Conservation (phyloP, 371 early-diverging fungal genomes). For the Parasitella parasitica region DNA sequence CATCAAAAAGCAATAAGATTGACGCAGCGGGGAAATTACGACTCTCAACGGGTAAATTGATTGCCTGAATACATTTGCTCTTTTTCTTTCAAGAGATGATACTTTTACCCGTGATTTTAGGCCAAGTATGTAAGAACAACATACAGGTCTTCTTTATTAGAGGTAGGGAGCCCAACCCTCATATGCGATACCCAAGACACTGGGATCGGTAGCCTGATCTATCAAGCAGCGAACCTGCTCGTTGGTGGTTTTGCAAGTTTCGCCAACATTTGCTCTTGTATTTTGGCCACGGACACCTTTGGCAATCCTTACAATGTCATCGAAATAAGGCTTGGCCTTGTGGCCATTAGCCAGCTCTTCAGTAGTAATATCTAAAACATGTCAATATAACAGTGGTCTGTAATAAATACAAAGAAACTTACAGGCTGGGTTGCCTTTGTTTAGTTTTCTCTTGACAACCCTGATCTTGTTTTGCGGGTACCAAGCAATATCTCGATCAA, state of each 20-base stretch:
- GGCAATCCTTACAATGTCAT: slow-evolving; percentile 35
- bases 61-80: background rate
- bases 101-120: background rate
- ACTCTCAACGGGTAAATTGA: background rate
- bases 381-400: too few relatives aligned
- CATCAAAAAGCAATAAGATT: too few relatives aligned
- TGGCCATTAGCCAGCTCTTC: slow-evolving; percentile 53
- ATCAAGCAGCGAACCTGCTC: slow-evolving; percentile 73
- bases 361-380: slow-evolving; percentile 31
- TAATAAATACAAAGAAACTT: slow-evolving; percentile 2
- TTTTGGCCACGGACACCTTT: slow-evolving; percentile 46
- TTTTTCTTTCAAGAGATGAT: too few relatives aligned
- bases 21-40: too few relatives aligned
- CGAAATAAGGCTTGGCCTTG: slow-evolving; percentile 43
- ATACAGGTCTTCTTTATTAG: slow-evolving; percentile 22
- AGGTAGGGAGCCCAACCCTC: slow-evolving; percentile 68
- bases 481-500: slow-evolving; percentile 47
- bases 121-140: background rate
- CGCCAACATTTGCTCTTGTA: slow-evolving; percentile 46
- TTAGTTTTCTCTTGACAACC: slow-evolving; percentile 67
- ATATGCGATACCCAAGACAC: slow-evolving; percentile 66
- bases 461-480: slow-evolving; percentile 76
- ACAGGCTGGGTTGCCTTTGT: slow-evolving; percentile 65
- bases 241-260: slow-evolving; percentile 44
- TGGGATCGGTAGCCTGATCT: slow-evolving; percentile 72